Base-by-base conservation (phyloP, 495 filamentous ascomycete genomes). In the Symbiotaphrina buchneri region DNA sequence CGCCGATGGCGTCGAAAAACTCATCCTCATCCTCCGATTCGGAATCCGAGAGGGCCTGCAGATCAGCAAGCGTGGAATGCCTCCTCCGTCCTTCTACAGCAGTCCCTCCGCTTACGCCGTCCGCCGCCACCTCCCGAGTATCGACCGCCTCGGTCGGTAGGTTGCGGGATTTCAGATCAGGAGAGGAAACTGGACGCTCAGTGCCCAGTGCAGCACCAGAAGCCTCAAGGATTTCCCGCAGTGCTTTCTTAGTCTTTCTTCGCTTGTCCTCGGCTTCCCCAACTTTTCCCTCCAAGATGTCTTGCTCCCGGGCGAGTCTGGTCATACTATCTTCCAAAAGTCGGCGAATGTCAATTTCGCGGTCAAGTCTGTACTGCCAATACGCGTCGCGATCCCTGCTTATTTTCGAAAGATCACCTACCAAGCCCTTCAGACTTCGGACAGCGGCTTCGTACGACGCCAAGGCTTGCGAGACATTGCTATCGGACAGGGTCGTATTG, bases 321-420 rank as follows among this genome's bases (percentile, higher is more conserved):
- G 83, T 78, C 87, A 97, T 95, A 52, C 82, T 95, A 38, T 95
- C 90, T 55, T 97, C 87, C 87, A 90, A 97, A 64, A 97, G 72
- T 27, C 76, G 69, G 18, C 87, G 69, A 43, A 94, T 68, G 44
- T 84, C 69, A 20, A 69, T 71, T 49, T 97, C 87, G 21, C 79
- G 71, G 43, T 85, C 82, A 18, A 97, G 62, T 10, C 87, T 70
- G 47, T 87, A 85, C 48, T 93, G 83, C 87, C 87, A 97, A 45
- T 93, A 91, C 0, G 80, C 68, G 50, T 97, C 87, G 18, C 90
- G 74, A 42, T 97, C 87, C 34, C 75, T 66, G 10, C 82, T 83
- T 42, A 97, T 95, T 21, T 79, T 78, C 8, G 93, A 54, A 3
- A 95, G 64, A 47, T 91, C 83, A 4, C 79, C 77, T 37, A 95